These are phyloP conservation scores for Apiospora marii DNA, from an alignment of 2,329 filamentous ascomycete genomes.

Conservation along the genomic window DNA sequence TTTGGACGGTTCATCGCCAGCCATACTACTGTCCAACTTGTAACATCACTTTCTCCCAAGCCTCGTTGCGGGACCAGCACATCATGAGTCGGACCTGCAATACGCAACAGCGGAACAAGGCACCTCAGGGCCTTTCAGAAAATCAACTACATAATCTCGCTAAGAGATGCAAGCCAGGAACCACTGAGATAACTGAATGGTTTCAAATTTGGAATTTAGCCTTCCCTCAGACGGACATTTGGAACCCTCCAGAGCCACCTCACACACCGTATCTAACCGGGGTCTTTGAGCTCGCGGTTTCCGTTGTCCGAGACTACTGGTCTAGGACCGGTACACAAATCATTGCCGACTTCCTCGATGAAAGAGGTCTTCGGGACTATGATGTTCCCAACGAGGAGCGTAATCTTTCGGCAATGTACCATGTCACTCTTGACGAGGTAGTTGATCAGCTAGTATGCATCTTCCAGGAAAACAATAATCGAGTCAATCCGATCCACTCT, in stretches of 20 bases:
- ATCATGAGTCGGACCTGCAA: not conserved
- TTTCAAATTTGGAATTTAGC: not conserved
- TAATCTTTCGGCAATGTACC: not conserved
- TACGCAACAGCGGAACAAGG: not conserved
- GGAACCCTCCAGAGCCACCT: not conserved
- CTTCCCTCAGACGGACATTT: not conserved
- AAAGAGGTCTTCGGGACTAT: not conserved
- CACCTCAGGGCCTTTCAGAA: not conserved
- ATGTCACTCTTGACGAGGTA: not conserved
- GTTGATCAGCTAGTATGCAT: not conserved
- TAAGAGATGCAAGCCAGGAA: not conserved
- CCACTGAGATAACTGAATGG: not conserved
- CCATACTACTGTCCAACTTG: not conserved
- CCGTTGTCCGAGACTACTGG: not conserved
- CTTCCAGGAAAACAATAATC: rapidly evolving
- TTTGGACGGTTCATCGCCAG: not conserved
- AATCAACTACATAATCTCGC: not conserved
- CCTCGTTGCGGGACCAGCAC: not conserved
- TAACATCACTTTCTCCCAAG: not conserved
- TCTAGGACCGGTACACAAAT: not conserved
- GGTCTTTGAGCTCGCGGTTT: not conserved
- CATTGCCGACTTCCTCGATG: not conserved
- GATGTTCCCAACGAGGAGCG: not conserved
- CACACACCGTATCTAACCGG: not conserved
- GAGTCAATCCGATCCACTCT: not conserved